Evolutionary conservation across 345 rosid genomes (phyloP), one percentile per base, ranked within the genome.

Genomic region (Eucalyptus brandiana): DNA sequence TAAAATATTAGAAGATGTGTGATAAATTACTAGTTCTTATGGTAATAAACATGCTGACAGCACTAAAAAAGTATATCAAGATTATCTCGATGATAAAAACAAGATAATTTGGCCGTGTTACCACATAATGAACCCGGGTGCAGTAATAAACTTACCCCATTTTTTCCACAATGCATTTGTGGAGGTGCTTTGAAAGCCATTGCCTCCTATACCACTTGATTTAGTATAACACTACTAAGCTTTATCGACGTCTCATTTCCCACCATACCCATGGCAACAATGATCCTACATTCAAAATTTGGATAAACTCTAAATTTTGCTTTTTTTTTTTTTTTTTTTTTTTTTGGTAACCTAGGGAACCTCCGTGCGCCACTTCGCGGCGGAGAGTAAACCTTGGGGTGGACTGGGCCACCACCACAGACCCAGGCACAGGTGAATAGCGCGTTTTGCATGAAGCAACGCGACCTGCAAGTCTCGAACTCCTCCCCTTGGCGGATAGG

Each of bases 101-200:
- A 8, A 69, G 23, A 69, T 34, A 34, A 32, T 69, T 69, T 12
- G 10, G 80, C 37, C 7, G 11, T 2, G 3, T 56, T 49, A 30
- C 56, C 58, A 87, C 44, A 6, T 81, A 88, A 88, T 47, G 17
- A 92, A 97, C 99, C 97, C 95, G 96, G 28, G 98, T 97, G 89
- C 98, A 96, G 88, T 96, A 97, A 89, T 95, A 97, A 90, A 96
- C 92, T 8, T 96, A 98, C 67, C 99, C 99, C 90, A n/a, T 97
- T 92, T 92, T 86, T 96, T 92, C 99, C 98, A 69, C 98, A 97
- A 90, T 96, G 91, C 48, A 97, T 97, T 92, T 97, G 92, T 88
- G 99, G 99, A 91, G 99, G 99, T 56, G 99, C 89, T 91, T 96
- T 97, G 88, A 97, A 97, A 72, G 99, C 97, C 87, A 97, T 92